Base-by-base conservation (phyloP, 176 grass and related monocot genomes). In the Ensete glaucum region DNA sequence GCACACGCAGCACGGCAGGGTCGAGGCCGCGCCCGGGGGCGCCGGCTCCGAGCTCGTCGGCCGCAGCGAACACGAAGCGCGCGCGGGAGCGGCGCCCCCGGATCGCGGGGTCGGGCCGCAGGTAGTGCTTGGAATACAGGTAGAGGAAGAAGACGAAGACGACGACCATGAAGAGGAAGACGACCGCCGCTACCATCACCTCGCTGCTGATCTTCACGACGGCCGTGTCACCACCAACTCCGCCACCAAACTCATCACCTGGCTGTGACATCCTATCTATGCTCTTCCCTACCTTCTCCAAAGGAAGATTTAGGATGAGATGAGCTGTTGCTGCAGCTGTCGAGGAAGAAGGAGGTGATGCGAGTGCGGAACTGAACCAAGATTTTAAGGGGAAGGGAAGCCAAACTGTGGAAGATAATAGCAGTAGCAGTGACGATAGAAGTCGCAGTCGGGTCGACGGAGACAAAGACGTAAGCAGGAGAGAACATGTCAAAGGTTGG, bases 81-180 rank as follows among this genome's bases (percentile, higher is more conserved):
- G 74, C 16, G 58, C 57, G n/a, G n/a, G 74, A 62, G 16, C 67
- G 43, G 34, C 34, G 34, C 13, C 65, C 22, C 22, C 65, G 55
- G 55, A 43, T 43, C 26, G 58, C 50, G n/a, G 1, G 14, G 9
- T 11, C 11, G 43, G 14, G 17, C 16, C 67, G 67, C 8, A 70
- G 74, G 17, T 64, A 64, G 58, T 15, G 58, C 74, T 24, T 76
- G 55, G 58, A 58, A 48, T 76, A 76, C 43, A 76, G 74, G 58
- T 76, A 76, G 16, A 76, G 55, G 29, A 76, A 76, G 58, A 76
- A 51, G n/a, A 76, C 74, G 11, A 52, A 64, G 17, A 76, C 74
- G 11, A 76, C 43, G 17, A 76, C 57, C 57, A 76, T 62, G 58
- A 76, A 76, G 74, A 76, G 74, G 74, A 76, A 76, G 74, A 76